phyloP scores from a whole-genome alignment of 2,329 filamentous ascomycete species.

The Endocalyx cinctus region DNA sequence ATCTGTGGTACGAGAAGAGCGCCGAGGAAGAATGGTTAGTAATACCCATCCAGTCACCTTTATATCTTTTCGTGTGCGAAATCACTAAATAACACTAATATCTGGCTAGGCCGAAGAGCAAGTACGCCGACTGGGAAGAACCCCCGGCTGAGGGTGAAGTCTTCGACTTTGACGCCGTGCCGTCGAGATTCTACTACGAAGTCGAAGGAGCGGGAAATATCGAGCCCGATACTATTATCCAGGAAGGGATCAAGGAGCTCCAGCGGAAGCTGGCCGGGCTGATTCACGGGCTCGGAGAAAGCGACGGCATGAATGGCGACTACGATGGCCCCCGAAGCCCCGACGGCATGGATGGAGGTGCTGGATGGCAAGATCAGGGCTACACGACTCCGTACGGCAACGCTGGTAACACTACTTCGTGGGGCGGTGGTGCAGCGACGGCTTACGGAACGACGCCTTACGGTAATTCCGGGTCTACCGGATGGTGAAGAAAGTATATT shows the following conservation, averaged over 20 bases:
- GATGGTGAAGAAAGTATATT: no score
- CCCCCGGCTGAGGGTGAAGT: slow-evolving; percentile 74
- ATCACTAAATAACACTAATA: slow-evolving; percentile 19
- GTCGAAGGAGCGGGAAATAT: slow-evolving; percentile 86
- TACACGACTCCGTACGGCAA: slow-evolving; percentile 65
- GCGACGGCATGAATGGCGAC: slow-evolving; percentile 53
- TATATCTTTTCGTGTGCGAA: no score
- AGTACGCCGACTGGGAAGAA: slow-evolving; percentile 76
- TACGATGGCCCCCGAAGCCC: slow-evolving; percentile 64
- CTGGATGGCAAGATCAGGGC: slow-evolving; percentile 58
- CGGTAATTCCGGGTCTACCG: slow-evolving; percentile 46
- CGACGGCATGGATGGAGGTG: slow-evolving; percentile 54
- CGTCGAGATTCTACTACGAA: slow-evolving; percentile 85
- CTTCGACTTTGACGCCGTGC: slow-evolving; percentile 87
- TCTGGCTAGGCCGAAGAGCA: slow-evolving; percentile 66
- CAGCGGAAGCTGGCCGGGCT: slow-evolving; percentile 86
- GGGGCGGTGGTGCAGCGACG: slow-evolving; percentile 51
- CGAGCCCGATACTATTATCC: slow-evolving; percentile 83
- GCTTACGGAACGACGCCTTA: slow-evolving; percentile 41
- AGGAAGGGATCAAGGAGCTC: slow-evolving; percentile 80
- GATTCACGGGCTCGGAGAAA: slow-evolving; percentile 56
- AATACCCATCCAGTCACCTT: no score
- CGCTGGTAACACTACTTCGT: slow-evolving; percentile 55
- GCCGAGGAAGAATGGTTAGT: slow-evolving; percentile 77
- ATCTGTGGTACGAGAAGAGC: slow-evolving; percentile 93